Percentiles rank a stretch among this genome's conserved stretches.
phyloP scores from a whole-genome alignment of 768 basidiomycete genomes.

The Trametes sanguinea region DNA sequence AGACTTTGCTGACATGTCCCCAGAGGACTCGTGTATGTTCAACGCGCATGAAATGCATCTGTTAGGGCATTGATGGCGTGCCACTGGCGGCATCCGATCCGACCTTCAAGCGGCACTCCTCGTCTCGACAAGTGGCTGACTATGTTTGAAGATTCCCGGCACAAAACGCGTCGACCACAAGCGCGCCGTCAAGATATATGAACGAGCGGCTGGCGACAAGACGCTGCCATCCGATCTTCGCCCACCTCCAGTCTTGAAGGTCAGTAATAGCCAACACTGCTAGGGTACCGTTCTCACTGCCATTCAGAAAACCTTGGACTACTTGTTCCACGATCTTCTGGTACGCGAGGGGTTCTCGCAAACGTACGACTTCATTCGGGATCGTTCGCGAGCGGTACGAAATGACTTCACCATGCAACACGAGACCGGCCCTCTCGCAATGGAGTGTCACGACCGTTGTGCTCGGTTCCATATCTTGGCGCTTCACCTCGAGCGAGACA shows the following conservation, averaged over 20 bases:
- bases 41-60: too few relatives aligned
- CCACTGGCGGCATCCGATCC: conserved; percentile 3
- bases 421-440: conserved; percentile 71
- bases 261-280: conserved; percentile 30
- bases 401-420: conserved; percentile 96
- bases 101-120: conserved; percentile 4
- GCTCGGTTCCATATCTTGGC: conserved; percentile 92
- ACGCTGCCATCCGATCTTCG: conserved; percentile 89
- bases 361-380: conserved; percentile 84
- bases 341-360: conserved; percentile 66
- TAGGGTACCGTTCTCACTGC: background rate
- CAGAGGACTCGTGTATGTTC: background rate
- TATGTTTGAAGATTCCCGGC: conserved; percentile 60
- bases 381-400: conserved; percentile 86
- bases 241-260: conserved; percentile 82
- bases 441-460: conserved; percentile 91
- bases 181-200: conserved; percentile 92
- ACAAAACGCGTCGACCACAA: conserved; percentile 85
- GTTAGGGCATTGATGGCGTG: background rate
- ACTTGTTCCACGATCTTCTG: conserved; percentile 86
- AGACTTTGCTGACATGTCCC: background rate
- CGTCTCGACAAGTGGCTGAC: conserved; percentile 35
- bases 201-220: conserved; percentile 93
- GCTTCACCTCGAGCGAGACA: conserved; percentile 65
- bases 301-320: conserved; percentile 79